These are phyloP conservation scores for Pythium graminicola DNA, from an alignment of 352 stramenopile genomes.

Conservation along the genomic window DNA sequence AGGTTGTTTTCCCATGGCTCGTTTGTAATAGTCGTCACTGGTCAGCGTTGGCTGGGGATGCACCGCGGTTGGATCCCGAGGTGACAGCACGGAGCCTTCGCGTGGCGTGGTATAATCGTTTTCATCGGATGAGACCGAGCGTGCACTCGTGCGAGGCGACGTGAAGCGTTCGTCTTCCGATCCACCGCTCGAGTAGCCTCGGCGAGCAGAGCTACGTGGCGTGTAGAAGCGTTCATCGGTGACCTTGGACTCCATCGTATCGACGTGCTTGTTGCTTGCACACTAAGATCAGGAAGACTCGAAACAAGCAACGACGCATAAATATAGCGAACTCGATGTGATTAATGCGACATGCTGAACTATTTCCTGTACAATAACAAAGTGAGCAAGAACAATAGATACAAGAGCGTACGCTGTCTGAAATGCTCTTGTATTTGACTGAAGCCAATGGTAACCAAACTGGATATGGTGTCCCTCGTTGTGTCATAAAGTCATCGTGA, in stretches of 20 bases:
- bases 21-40: slow-evolving; percentile 24
- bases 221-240: slow-evolving; percentile 64
- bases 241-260: slow-evolving; percentile 40
- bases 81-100: slow-evolving; percentile 24
- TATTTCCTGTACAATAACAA: not conserved
- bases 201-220: slow-evolving; percentile 45
- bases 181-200: slow-evolving; percentile 43
- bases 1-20: slow-evolving; percentile 15
- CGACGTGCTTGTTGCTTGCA: not conserved
- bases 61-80: slow-evolving; percentile 5
- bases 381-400: not conserved
- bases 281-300: not conserved
- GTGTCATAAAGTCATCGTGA: not conserved
- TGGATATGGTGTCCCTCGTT: not conserved
- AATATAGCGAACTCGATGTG: not conserved
- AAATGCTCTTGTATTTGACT: not conserved
- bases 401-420: not conserved
- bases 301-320: not conserved
- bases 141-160: slow-evolving; percentile 46
- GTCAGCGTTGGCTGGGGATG: slow-evolving; percentile 9
- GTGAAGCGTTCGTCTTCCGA: slow-evolving; percentile 60
- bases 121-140: slow-evolving; percentile 60
- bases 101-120: slow-evolving; percentile 50
- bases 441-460: not conserved
- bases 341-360: not conserved